phyloP scores from a whole-genome alignment of 2,329 filamentous ascomycete genomes.

The Ophiostoma ips region DNA sequence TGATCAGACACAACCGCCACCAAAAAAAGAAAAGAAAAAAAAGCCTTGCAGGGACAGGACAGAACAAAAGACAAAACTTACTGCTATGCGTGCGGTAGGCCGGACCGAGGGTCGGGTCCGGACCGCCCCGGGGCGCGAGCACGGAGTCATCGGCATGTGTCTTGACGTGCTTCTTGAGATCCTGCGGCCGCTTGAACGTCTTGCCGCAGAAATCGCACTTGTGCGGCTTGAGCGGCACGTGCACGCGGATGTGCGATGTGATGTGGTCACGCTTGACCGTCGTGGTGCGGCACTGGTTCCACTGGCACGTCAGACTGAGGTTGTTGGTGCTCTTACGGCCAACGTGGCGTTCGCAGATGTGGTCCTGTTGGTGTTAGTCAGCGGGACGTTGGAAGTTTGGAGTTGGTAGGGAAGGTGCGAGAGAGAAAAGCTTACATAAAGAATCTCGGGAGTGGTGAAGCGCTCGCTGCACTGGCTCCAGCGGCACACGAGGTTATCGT shows the following conservation, averaged over 20 bases:
- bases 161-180: constrained; percentile 99
- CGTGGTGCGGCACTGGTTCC: constrained; percentile 90
- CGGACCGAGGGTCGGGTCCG: constrained; percentile 35
- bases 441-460: constrained; percentile 41
- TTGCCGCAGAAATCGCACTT: constrained; percentile 99
- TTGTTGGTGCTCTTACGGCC: constrained; percentile 99
- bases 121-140: constrained; percentile 34
- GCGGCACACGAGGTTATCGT: constrained; percentile 46
- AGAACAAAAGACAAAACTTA: constrained; percentile 30
- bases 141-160: constrained; percentile 95
- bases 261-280: constrained; percentile 99
- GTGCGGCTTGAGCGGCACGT: constrained; percentile 97
- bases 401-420: not conserved
- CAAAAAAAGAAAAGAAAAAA: constrained; percentile 7
- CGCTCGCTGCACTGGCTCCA: constrained; percentile 47
- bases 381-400: not conserved
- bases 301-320: constrained; percentile 90
- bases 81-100: constrained; percentile 37
- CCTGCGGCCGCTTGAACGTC: constrained; percentile 96
- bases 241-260: constrained; percentile 95
- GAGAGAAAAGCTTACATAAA: constrained; percentile 33
- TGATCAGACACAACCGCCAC: not conserved
- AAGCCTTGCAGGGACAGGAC: not conserved
- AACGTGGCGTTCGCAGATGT: constrained; percentile 96
- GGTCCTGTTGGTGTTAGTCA: constrained; percentile 47